These are phyloP conservation scores for Chaetomium tenue DNA, from an alignment of 495 filamentous ascomycete genomes.

Conservation along the genomic window DNA sequence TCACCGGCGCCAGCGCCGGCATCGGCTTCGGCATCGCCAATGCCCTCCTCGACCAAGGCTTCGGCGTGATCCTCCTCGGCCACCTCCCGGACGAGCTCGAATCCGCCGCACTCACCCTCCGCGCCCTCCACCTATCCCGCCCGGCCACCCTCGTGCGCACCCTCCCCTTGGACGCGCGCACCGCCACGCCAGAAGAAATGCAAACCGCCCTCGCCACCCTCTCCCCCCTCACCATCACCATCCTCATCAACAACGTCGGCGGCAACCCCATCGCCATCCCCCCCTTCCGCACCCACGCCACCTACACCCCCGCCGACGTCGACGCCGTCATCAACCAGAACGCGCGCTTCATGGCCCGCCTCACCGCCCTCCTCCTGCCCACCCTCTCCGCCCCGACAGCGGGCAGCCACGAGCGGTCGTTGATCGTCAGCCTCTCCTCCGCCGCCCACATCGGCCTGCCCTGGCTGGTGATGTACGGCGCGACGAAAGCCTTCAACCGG, in stretches of 20 bases:
- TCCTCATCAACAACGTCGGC: constrained; percentile 39
- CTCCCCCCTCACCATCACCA: constrained; percentile 27
- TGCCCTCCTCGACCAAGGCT: constrained; percentile 49
- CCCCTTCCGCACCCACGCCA: constrained; percentile 25
- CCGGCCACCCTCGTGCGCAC: background rate
- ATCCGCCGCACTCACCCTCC: constrained; percentile 18
- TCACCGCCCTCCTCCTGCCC: constrained; percentile 35
- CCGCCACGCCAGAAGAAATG: constrained; percentile 11
- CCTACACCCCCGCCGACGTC: constrained; percentile 29
- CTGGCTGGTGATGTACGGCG: constrained; percentile 33
- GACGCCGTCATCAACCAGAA: constrained; percentile 36
- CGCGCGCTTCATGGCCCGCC: constrained; percentile 40
- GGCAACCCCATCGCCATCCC: constrained; percentile 27
- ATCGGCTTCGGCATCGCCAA: constrained; percentile 54
- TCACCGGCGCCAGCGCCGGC: constrained; percentile 59
- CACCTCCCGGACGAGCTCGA: constrained; percentile 34
- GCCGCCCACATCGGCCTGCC: constrained; percentile 32
- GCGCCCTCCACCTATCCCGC: constrained; percentile 6
- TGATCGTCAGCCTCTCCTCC: constrained; percentile 37
- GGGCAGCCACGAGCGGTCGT: background rate
- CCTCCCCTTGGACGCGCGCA: background rate
- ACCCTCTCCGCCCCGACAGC: constrained; percentile 20
- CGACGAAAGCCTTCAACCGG: constrained; percentile 34
- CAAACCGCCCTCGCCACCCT: background rate
- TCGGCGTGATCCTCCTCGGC: constrained; percentile 56